These are phyloP conservation scores for Atkinsonella texensis DNA, from an alignment of 2,329 filamentous ascomycete species.

Conservation along the genomic window DNA sequence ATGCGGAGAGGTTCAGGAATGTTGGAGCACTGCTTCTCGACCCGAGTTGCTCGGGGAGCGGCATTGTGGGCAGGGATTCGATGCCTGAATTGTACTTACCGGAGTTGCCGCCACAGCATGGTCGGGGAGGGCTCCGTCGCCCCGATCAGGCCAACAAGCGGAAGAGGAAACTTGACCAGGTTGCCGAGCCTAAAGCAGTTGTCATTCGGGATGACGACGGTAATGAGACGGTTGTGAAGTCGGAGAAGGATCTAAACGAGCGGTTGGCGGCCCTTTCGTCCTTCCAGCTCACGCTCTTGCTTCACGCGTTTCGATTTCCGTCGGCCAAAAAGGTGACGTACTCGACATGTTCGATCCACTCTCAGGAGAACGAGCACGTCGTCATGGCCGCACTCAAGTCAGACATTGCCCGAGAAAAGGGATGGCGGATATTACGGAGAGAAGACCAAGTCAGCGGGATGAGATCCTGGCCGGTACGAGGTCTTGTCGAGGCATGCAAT, in stretches of 20 bases:
- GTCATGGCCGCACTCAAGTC: conserved; percentile 62
- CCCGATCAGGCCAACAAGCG: conserved; percentile 14
- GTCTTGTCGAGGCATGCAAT: conserved; percentile 34
- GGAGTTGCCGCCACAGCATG: conserved; percentile 16
- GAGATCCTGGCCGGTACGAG: conserved; percentile 60
- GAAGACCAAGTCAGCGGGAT: conserved; percentile 66
- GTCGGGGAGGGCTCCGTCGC: background rate
- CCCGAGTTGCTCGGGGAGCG: conserved; percentile 90
- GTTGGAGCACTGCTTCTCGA: conserved; percentile 80
- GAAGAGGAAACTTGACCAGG: conserved; percentile 35
- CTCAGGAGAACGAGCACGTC: conserved; percentile 79
- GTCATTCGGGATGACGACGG: conserved; percentile 46
- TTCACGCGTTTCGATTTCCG: conserved; percentile 76
- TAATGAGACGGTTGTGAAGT: conserved; percentile 37
- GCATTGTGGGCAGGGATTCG: conserved; percentile 82
- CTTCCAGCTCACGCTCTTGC: conserved; percentile 72
- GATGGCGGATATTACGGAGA: conserved; percentile 67
- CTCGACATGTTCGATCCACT: conserved; percentile 84
- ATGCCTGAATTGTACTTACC: conserved; percentile 55
- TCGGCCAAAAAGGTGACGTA: conserved; percentile 69
- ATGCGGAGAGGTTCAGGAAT: conserved; percentile 45
- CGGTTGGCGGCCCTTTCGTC: conserved; percentile 62
- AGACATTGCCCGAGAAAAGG: conserved; percentile 48
- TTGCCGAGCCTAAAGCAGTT: conserved; percentile 17
- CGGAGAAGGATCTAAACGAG: conserved; percentile 44